phyloP scores from a whole-genome alignment of 495 filamentous ascomycete genomes.

The Cercophora newfieldiana region DNA sequence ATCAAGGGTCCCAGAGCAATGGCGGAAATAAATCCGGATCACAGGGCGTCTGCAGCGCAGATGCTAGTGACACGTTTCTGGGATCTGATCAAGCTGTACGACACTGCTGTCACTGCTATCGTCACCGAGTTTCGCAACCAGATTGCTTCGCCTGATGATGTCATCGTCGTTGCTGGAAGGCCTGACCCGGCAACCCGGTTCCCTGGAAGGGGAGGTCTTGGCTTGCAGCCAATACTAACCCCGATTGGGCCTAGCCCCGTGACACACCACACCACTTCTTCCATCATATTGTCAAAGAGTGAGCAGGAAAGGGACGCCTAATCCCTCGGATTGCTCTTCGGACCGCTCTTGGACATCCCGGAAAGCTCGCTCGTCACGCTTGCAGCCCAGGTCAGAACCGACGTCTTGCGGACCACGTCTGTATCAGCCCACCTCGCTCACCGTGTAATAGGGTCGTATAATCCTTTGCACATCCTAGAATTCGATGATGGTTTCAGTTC shows the following conservation, averaged over 20 bases:
- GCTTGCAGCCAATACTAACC: no score
- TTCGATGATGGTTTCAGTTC: neutral
- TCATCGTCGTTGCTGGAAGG: no score
- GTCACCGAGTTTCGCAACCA: no score
- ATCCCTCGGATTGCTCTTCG: neutral
- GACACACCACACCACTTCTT: neutral
- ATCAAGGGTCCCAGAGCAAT: conserved; percentile 8
- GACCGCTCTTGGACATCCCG: neutral
- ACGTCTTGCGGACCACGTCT: neutral
- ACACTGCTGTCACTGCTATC: no score
- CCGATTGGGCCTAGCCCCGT: no score
- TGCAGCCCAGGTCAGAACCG: neutral
- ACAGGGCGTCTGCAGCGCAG: conserved; percentile 7
- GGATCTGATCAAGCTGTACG: no score
- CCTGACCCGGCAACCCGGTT: no score
- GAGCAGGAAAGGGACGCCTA: neutral
- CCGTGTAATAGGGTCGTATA: neutral
- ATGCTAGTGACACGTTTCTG: conserved; percentile 7
- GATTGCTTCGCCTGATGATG: no score
- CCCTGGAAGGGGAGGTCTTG: no score
- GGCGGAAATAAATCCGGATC: conserved; percentile 2
- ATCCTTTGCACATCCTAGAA: neutral
- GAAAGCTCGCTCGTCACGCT: neutral
- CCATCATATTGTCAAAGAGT: neutral
- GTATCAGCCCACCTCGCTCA: neutral